These are phyloP conservation scores for Dactylellina parvicollis DNA, from an alignment of 2,329 filamentous ascomycete genomes.

Conservation along the genomic window DNA sequence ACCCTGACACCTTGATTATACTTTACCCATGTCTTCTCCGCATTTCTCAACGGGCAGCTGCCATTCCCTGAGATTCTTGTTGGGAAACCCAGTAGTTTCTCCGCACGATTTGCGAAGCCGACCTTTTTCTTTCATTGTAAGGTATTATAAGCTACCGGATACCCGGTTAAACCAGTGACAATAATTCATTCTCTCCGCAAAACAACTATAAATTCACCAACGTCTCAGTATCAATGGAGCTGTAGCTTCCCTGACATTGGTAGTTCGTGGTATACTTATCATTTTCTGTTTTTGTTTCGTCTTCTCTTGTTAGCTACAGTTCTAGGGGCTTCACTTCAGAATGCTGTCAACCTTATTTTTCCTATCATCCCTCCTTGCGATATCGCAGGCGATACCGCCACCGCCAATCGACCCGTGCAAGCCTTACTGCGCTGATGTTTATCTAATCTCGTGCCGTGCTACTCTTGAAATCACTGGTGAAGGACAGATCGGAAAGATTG, in stretches of 20 bases:
- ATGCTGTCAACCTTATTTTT: conserved; percentile 38
- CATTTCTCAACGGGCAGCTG: conserved; percentile 11
- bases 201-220: conserved; percentile 1
- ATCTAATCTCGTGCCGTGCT: conserved; percentile 43
- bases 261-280: too few species aligned
- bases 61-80: conserved; percentile 10
- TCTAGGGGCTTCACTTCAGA: background rate
- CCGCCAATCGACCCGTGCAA: conserved; percentile 49
- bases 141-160: background rate
- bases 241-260: background rate
- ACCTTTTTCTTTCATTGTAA: conserved; percentile 12
- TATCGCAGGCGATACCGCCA: conserved; percentile 52
- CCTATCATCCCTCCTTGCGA: conserved; percentile 36
- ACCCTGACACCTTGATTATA: background rate
- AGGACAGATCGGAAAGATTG: conserved; percentile 45
- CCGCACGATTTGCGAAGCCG: conserved; percentile 18
- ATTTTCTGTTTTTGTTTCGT: background rate
- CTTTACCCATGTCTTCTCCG: conserved; percentile 26
- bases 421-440: conserved; percentile 44
- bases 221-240: too few species aligned
- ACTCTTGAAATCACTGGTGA: conserved; percentile 42
- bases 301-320: background rate
- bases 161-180: background rate
- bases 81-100: conserved; percentile 32
- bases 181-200: conserved; percentile 6